These are phyloP conservation scores for Mariannaea elegans DNA, from an alignment of 2,329 filamentous ascomycete genomes.

Conservation along the genomic window DNA sequence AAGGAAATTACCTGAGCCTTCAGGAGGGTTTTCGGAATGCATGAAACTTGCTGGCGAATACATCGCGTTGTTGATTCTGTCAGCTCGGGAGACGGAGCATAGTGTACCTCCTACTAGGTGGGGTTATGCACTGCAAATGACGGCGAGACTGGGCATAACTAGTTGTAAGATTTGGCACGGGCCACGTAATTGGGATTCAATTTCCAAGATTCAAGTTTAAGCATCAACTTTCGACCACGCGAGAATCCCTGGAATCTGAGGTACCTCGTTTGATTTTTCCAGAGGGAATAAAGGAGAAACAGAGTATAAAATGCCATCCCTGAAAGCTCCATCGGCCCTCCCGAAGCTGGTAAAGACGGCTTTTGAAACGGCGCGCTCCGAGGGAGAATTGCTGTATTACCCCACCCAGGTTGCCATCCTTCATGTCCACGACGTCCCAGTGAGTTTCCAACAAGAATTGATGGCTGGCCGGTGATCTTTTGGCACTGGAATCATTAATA, in stretches of 20 bases:
- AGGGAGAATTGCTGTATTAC: constrained; percentile 62
- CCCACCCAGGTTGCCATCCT: constrained; percentile 62
- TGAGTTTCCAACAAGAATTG: constrained; percentile 42
- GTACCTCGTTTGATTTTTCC: neutral
- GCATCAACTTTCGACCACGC: neutral
- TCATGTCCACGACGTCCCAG: constrained; percentile 52
- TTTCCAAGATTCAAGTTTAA: neutral
- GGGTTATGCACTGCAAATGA: too few relatives aligned
- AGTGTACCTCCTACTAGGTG: too few relatives aligned
- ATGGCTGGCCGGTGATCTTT: neutral
- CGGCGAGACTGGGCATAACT: too few relatives aligned
- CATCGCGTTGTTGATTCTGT: too few relatives aligned
- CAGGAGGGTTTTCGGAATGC: too few relatives aligned
- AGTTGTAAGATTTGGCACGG: neutral
- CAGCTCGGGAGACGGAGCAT: too few relatives aligned
- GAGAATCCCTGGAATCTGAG: neutral
- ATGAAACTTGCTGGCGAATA: too few relatives aligned
- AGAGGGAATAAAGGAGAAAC: neutral
- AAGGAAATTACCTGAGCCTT: too few relatives aligned
- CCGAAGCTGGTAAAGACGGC: constrained; percentile 60
- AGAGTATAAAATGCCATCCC: constrained; percentile 46
- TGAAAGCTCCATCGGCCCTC: constrained; percentile 56
- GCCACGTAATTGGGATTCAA: neutral
- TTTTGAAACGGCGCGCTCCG: constrained; percentile 57
- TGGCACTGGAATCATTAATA: neutral